Base-by-base conservation (phyloP, 495 filamentous ascomycete genomes). In the Penicillium waksmanii region DNA sequence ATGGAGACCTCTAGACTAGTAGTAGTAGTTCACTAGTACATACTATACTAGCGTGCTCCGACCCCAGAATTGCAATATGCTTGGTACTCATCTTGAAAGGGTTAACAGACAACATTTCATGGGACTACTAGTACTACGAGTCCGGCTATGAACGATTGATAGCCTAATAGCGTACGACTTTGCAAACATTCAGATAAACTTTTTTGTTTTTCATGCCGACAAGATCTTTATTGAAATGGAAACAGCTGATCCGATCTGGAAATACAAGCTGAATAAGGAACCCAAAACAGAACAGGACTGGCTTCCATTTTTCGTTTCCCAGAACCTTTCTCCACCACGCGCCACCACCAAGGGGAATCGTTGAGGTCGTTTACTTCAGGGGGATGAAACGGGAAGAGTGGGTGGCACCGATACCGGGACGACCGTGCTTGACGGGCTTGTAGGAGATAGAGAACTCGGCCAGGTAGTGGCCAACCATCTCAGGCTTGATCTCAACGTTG, bases 361-460 rank as follows among this genome's bases (percentile, higher is more conserved):
- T 74, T 69, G 68, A 69, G 61, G 68, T 73, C 74, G 73, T 85
- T 88, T 96, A 97, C 86, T 97, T 98, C 73, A 98, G 87, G 80
- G 93, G 93, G 87, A 98, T 98, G 87, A 98, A 98, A 87, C 95
- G 91, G 79, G 96, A 98, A 85, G 93, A 97, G 88, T 98, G 95
- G 66, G 95, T 98, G 71, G 95, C 95, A 93, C 95, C 95, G 80
- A 98, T 98, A 96, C 95, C 95, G 72, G 95, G 95, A 81, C 95
- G 84, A 87, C 95, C 95, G 88, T 98, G 95, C 91, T 98, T 98
- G 85, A 98, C 95, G 68, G 95, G 95, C 83, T 95, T 96, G 89
- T 98, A 98, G 81, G 92, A 92, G 82, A 98, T 98, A 62, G 91
- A 96, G 85, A 98, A 98, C 83, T 98, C 95, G 74, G 84, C 95